These are phyloP conservation scores for Chaetomium sp. DNA, from an alignment of 2,329 filamentous ascomycete species.

Conservation along the genomic window DNA sequence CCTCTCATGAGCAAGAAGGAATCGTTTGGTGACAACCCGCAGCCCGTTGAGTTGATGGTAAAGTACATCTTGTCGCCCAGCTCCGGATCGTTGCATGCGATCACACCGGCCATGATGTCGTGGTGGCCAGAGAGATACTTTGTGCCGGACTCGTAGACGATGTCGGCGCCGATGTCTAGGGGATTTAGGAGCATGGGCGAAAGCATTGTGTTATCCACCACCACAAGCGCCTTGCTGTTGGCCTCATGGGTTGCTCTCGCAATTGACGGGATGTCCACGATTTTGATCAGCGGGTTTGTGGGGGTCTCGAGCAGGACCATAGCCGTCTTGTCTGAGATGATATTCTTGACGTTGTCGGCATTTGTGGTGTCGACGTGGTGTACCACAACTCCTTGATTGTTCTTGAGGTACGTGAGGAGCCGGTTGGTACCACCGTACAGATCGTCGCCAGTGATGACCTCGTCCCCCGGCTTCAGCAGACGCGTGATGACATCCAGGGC, in stretches of 20 bases:
- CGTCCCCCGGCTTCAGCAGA: constrained; percentile 85
- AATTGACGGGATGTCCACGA: constrained; percentile 86
- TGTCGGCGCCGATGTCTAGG: constrained; percentile 89
- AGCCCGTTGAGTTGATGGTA: constrained; percentile 95
- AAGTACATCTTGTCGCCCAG: constrained; percentile 92
- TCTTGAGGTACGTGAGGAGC: constrained; percentile 86
- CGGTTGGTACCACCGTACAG: constrained; percentile 95
- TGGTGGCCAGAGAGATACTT: constrained; percentile 98
- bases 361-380: constrained; percentile 95
- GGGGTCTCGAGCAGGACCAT: constrained; percentile 97
- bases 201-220: constrained; percentile 99
- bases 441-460: constrained; percentile 96
- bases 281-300: constrained; percentile 97
- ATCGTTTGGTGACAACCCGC: constrained; percentile 91
- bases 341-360: constrained; percentile 67
- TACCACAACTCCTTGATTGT: constrained; percentile 87
- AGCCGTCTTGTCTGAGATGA: constrained; percentile 77
- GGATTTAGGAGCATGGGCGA: constrained; percentile 93
- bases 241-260: constrained; percentile 73
- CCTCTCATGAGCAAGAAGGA: constrained; percentile 94
- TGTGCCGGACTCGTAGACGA: constrained; percentile 96
- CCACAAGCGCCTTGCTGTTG: constrained; percentile 78
- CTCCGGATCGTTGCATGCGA: constrained; percentile 81
- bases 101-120: constrained; percentile 97
- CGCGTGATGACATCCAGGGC: constrained; percentile 95